Base-by-base conservation (phyloP, 331 rosid species). In the Saraca asoca region DNA sequence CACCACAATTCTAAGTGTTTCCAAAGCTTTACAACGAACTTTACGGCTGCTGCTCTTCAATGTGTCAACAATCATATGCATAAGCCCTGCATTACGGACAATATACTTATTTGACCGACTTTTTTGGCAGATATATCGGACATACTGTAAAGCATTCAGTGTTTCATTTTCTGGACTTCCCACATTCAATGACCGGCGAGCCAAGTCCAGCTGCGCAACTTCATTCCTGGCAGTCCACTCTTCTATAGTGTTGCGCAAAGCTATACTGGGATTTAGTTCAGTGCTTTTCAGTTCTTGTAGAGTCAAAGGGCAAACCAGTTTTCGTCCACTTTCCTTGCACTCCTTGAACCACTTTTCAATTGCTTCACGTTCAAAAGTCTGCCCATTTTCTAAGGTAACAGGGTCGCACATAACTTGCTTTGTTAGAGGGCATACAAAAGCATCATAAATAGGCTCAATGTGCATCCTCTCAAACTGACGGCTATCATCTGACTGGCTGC, bases 201-300 rank as follows among this genome's bases (percentile, higher is more conserved):
- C 95, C 82, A 82, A 76, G 70, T 94, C 99, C 69, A 94, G 87
- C 89, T 94, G 97, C 61, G 85, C 96, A 64, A 95, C 85, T 80
- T 88, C 96, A 70, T 94, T 94, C 83, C 99, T 94, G 7, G 96
- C 80, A 78, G 80, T 94, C 99, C 99, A 94, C 82, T 94, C 99
- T 77, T 94, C 99, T 64, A 94, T 90, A 72, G 99, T 94, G 91
- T 94, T 88, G 12, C 97, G 87, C 82, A 94, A 62, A 66, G 99
- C 99, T 69, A 88, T 86, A 75, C 99, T 94, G 49, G 99, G 92
- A 79, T 94, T 94, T 80, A 94, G 71, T 31, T 85, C 97, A 5
- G 80, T 16, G 57, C 66, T 86, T 75, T 31, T 83, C 15, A 94
- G 68, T 70, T 94, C 96, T 37, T 76, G 85, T 8, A 62, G 78